Percentiles rank a stretch among this genome's conserved stretches.
These are phyloP conservation scores for Sporothrix mexicana DNA, from an alignment of 2,329 filamentous ascomycete genomes.

Conservation along the genomic window DNA sequence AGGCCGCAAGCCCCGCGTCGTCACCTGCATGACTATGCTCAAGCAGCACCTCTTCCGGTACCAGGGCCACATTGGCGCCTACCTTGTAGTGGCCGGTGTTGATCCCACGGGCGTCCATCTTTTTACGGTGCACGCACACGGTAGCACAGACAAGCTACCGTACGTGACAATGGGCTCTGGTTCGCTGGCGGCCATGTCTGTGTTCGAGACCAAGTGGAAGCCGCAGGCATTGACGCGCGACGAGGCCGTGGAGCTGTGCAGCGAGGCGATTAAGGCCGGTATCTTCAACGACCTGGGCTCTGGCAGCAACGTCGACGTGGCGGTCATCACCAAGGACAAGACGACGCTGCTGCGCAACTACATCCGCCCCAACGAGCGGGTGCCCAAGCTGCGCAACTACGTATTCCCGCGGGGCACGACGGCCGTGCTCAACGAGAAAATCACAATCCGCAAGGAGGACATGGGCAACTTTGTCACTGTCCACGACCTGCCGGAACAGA, in stretches of 20 bases:
- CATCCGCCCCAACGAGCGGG: conserved; percentile 90
- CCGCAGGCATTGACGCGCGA: conserved; percentile 70
- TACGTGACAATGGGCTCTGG: conserved; percentile 99
- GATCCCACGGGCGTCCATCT: conserved; percentile 94
- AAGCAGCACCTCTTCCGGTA: conserved; percentile 99
- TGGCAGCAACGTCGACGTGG: conserved; percentile 96
- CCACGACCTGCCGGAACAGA: conserved; percentile 70
- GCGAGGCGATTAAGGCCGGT: conserved; percentile 90
- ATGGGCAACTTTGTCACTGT: conserved; percentile 93
- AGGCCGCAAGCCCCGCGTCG: conserved; percentile 93
- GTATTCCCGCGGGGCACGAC: conserved; percentile 91
- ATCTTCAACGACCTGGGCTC: conserved; percentile 99
- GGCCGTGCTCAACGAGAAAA: conserved; percentile 91
- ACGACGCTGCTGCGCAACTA: conserved; percentile 92
- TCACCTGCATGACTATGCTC: conserved; percentile 98
- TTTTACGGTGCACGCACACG: conserved; percentile 98
- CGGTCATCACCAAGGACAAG: conserved; percentile 93
- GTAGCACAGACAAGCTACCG: conserved; percentile 96
- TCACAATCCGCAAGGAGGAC: conserved; percentile 85
- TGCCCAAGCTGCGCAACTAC: conserved; percentile 91
- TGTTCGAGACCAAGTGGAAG: conserved; percentile 98
- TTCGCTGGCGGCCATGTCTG: conserved; percentile 93
- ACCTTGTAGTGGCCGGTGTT: conserved; percentile 94
- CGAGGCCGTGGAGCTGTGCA: conserved; percentile 80
- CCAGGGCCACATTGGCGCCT: conserved; percentile 97